A percentile compares a stretch with the other conserved stretches of the same genome.
Evolutionary conservation across 2,329 filamentous ascomycete genomes (phyloP).

Genomic region (Aspergillus costaricaensis): DNA sequence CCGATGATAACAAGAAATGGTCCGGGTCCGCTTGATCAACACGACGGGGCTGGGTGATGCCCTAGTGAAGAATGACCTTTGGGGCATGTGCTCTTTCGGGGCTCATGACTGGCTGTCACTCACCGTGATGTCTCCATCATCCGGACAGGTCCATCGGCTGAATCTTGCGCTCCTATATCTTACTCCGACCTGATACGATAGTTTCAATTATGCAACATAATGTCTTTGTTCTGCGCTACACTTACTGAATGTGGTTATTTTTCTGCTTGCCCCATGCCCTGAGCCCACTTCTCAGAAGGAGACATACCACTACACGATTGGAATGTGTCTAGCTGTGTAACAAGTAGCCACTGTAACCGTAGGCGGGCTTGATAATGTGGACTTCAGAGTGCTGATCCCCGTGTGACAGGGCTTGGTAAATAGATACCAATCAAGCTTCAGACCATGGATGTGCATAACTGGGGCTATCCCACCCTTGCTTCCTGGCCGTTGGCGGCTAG

Average conservation of each 20-base stretch:
- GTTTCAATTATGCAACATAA: neutral
- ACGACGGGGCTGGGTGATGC: neutral
- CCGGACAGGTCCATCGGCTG: neutral
- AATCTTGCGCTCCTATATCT: neutral
- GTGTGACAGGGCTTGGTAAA: neutral
- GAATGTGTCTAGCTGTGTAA: neutral
- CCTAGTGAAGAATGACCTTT: conserved; percentile 1
- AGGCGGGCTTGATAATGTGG: neutral
- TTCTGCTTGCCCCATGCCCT: neutral
- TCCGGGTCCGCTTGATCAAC: neutral
- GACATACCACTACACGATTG: neutral
- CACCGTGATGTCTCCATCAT: neutral
- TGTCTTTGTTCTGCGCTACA: neutral
- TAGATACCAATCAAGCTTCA: neutral
- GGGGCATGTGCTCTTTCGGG: conserved; percentile 9
- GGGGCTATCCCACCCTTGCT: neutral
- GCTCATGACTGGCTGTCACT: conserved; percentile 8
- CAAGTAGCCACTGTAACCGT: neutral
- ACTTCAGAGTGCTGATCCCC: neutral
- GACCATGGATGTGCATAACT: conserved; percentile 5
- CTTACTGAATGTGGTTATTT: neutral
- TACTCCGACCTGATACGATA: conserved; percentile 1
- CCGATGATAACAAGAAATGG: neutral
- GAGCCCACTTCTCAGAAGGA: neutral
- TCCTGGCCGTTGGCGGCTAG: neutral